Conservation (phyloP, 2,329 filamentous ascomycete species). For the Cercospora sesami region DNA sequence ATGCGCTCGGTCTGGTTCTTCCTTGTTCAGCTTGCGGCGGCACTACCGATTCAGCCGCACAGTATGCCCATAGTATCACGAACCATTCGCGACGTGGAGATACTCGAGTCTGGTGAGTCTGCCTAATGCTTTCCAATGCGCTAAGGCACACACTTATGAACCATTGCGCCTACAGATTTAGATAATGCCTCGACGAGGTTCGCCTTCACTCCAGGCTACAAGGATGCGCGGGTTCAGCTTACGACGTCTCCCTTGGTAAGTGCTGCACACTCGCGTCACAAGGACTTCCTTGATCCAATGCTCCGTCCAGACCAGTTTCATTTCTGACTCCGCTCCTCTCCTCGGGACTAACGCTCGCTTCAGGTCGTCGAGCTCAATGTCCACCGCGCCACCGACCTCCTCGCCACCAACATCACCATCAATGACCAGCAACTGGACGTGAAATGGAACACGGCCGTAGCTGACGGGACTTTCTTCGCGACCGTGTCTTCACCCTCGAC, state of each 20-base stretch:
- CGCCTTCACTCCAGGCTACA: slow-evolving; percentile 33
- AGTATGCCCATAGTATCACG: slow-evolving; percentile 8
- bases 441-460: slow-evolving; percentile 43
- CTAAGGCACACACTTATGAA: slow-evolving; percentile 14
- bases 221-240: slow-evolving; percentile 39
- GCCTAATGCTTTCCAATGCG: not conserved
- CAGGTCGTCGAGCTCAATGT: slow-evolving; percentile 47
- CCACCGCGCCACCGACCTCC: slow-evolving; percentile 40
- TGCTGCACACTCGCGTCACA: slow-evolving; percentile 31
- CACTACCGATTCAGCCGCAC: slow-evolving; percentile 18
- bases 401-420: slow-evolving; percentile 45
- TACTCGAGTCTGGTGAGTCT: slow-evolving; percentile 29
- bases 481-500: slow-evolving; percentile 33
- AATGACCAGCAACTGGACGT: slow-evolving; percentile 46
- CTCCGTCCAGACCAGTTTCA: slow-evolving; percentile 15
- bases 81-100: slow-evolving; percentile 13
- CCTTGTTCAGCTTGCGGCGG: slow-evolving; percentile 24
- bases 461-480: slow-evolving; percentile 37
- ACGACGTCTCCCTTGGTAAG: slow-evolving; percentile 41
- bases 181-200: slow-evolving; percentile 43
- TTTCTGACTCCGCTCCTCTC: slow-evolving; percentile 4
- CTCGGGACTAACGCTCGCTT: slow-evolving; percentile 37
- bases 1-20: slow-evolving; percentile 33
- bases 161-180: slow-evolving; percentile 19
- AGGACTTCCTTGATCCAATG: slow-evolving; percentile 28